These are phyloP conservation scores for Helichrysum umbraculigerum DNA, from an alignment of 129 eudicot species.

Conservation along the genomic window DNA sequence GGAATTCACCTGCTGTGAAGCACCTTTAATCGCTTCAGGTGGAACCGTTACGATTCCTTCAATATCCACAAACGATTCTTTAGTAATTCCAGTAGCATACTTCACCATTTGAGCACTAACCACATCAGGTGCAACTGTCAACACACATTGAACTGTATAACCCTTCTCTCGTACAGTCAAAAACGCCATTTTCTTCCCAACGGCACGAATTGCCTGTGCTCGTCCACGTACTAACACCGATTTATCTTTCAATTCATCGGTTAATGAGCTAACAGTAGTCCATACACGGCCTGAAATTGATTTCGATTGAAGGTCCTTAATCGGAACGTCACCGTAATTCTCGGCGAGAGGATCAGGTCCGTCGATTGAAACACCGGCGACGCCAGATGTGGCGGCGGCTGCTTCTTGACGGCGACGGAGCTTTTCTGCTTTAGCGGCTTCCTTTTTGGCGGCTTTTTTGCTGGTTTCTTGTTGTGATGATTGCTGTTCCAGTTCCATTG, in stretches of 20 bases:
- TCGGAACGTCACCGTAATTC: slow-evolving; percentile 67
- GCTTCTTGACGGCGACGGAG: background rate
- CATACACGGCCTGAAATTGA: slow-evolving; percentile 46
- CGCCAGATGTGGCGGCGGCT: slow-evolving; percentile 61
- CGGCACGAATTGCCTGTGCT: slow-evolving; percentile 76
- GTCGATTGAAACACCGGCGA: slow-evolving; percentile 49
- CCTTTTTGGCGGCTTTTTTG: background rate
- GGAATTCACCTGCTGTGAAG: slow-evolving; percentile 73
- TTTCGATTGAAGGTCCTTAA: slow-evolving; percentile 63
- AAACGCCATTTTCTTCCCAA: slow-evolving; percentile 84
- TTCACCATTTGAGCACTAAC: slow-evolving; percentile 83
- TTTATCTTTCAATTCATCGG: slow-evolving; percentile 41
- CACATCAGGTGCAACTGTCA: slow-evolving; percentile 58
- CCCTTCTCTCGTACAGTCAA: slow-evolving; percentile 70
- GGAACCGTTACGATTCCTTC: slow-evolving; percentile 74
- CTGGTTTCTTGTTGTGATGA: slow-evolving; percentile 19
- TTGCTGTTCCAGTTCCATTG: slow-evolving; percentile 31
- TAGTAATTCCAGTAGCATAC: slow-evolving; percentile 50
- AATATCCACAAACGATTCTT: slow-evolving; percentile 65
- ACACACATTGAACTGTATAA: slow-evolving; percentile 71
- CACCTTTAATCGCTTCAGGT: slow-evolving; percentile 50
- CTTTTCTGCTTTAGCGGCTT: background rate
- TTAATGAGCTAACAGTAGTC: slow-evolving; percentile 52
- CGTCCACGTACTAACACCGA: slow-evolving; percentile 62
- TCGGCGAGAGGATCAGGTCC: slow-evolving; percentile 57